These are phyloP conservation scores for Bipolaris gigantea DNA, from an alignment of 2,329 filamentous ascomycete genomes.

Conservation along the genomic window DNA sequence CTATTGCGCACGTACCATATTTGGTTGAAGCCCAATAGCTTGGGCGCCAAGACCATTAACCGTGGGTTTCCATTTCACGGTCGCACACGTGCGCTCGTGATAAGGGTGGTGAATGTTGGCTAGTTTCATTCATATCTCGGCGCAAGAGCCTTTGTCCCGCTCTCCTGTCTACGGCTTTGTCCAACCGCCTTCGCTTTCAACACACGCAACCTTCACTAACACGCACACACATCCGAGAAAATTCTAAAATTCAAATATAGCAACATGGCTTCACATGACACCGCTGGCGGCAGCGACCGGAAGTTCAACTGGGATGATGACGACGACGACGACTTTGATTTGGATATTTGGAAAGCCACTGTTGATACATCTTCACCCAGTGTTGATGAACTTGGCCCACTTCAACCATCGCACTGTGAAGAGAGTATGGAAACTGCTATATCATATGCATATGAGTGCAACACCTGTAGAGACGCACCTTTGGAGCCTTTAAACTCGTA, in stretches of 20 bases:
- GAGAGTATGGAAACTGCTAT: background rate
- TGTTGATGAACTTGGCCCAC: constrained; percentile 7
- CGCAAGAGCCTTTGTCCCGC: background rate
- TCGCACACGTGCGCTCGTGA: background rate
- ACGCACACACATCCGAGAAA: background rate
- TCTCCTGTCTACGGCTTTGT: background rate
- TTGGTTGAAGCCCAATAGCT: constrained; percentile 1
- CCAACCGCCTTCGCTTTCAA: background rate
- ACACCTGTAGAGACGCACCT: background rate
- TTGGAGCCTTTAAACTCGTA: background rate
- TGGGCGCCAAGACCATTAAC: constrained; percentile 2
- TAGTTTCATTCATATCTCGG: background rate
- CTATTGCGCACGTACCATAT: constrained; percentile 6
- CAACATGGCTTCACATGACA: constrained; percentile 7
- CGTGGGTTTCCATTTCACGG: constrained; percentile 2
- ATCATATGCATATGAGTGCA: background rate
- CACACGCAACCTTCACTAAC: background rate
- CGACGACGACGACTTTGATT: constrained; percentile 27
- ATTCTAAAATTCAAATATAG: background rate
- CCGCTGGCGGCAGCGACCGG: constrained; percentile 3
- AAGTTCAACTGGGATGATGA: constrained; percentile 28
- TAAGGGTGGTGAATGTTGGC: background rate
- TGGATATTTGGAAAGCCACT: constrained; percentile 17
- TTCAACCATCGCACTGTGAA: constrained; percentile 5
- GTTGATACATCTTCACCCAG: constrained; percentile 16